Evolutionary conservation across 495 filamentous ascomycete genomes (phyloP).

Genomic region (Penicillium dipodomyicola): DNA sequence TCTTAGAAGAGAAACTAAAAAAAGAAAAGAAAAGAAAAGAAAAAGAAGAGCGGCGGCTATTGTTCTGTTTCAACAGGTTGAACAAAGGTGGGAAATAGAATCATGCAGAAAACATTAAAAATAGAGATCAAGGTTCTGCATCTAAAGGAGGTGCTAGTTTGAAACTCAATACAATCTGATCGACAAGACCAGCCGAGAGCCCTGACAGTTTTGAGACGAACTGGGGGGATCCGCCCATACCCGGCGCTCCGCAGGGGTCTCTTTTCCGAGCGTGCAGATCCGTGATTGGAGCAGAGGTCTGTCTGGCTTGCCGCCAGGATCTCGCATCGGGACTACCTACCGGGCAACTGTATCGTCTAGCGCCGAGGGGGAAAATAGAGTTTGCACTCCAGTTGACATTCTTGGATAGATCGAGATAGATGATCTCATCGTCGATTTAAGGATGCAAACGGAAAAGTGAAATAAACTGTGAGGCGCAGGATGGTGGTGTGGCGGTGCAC

Average conservation of each 20-base stretch:
- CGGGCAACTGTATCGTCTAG: constrained; percentile 17
- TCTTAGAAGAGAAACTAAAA: neutral
- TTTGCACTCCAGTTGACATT: constrained; percentile 15
- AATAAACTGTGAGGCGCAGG: neutral
- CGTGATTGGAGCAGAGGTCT: constrained; percentile 17
- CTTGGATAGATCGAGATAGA: constrained; percentile 17
- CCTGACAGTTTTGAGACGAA: constrained; percentile 14
- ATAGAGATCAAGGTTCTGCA: constrained; percentile 1
- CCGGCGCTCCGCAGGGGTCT: constrained; percentile 14
- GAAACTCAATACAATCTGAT: constrained; percentile 26
- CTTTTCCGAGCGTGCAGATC: constrained; percentile 1
- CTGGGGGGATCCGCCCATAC: constrained; percentile 9
- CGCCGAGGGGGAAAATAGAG: constrained; percentile 9
- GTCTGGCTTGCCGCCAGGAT: constrained; percentile 28
- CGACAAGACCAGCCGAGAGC: constrained; percentile 3
- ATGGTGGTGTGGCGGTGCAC: constrained; percentile 12
- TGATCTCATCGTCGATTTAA: constrained; percentile 17
- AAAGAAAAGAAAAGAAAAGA: neutral
- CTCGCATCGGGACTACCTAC: constrained; percentile 6
- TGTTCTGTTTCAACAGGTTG: constrained; percentile 8
- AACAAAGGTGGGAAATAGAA: neutral
- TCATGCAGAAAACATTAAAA: constrained; percentile 4
- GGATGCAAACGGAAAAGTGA: constrained; percentile 19
- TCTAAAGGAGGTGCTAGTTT: constrained; percentile 4
- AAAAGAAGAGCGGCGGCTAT: constrained; percentile 3